Base-by-base conservation (phyloP, 495 filamentous ascomycete species). In the Parathielavia hyrcaniae region DNA sequence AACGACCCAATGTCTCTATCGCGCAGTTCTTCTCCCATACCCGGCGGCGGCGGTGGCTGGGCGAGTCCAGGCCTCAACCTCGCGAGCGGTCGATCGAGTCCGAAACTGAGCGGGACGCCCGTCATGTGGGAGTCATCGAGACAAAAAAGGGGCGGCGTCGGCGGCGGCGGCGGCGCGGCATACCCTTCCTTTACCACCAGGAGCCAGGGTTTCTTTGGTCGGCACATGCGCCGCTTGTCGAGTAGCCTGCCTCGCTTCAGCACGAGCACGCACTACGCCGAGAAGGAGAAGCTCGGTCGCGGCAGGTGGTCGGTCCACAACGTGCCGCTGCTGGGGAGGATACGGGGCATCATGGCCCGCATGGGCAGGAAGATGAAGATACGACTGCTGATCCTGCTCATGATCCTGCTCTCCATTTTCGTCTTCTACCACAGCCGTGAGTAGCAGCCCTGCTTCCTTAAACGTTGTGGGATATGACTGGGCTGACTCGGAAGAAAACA, bases 51-150 rank as follows among this genome's bases (percentile, higher is more conserved):
- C 62, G 89, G 87, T 65, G 90, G 89, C 62, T 95, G 91, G 90
- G 83, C 88, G 57, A 92, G 85, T 72, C 90, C 90, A 19, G 89
- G 88, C 34, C 77, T 95, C 51, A 85, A 81, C 48, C 81, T 83
- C 57, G 74, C 79, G 41, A 90, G 85, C 69, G 87, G 86, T 58
- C 77, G 80, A 65, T 81, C 85, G 23, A 89, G 83, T 64, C 87
- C 88, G 32, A 73, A 71, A 40, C 73, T 75, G 11, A 82, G 77
- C 63, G 79, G 81, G 11, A 76, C 76, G 41, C 71, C 75, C 44
- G 83, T 90, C 46, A 88, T 87, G 22, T 97, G 91, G 91, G 86
- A 89, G 34, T 89, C 88, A 67, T 87, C 88, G 30, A 87, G 86
- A 63, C 86, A 84, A 62, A 87, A 90, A 46, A 83, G 84, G 54